A percentile compares a stretch with the other conserved stretches of the same genome.
These are phyloP conservation scores for Amanita phalloides DNA, from an alignment of 768 basidiomycete genomes.

Conservation along the genomic window DNA sequence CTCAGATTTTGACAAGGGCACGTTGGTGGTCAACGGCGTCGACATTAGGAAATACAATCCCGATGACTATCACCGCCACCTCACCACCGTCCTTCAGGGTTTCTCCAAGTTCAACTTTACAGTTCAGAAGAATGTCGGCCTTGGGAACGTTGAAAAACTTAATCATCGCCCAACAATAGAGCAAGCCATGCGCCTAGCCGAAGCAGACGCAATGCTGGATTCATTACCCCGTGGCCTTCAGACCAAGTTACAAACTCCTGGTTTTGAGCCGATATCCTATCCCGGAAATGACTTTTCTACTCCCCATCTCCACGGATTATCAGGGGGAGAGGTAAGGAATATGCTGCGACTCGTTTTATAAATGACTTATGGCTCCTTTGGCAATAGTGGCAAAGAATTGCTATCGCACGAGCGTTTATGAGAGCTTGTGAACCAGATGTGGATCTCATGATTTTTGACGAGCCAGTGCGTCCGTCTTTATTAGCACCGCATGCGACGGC, in stretches of 20 bases:
- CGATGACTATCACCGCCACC: conserved; percentile 59
- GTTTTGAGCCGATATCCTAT: conserved; percentile 43
- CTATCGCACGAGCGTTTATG: conserved; percentile 83
- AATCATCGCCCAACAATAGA: conserved; percentile 44
- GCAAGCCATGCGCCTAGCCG: conserved; percentile 60
- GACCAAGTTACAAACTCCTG: conserved; percentile 58
- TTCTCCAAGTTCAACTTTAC: conserved; percentile 75
- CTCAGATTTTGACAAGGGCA: conserved; percentile 62
- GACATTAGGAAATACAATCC: conserved; percentile 60
- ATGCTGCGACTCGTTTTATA: not conserved
- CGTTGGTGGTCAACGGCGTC: conserved; percentile 56
- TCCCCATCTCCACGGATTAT: conserved; percentile 52
- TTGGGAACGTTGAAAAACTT: conserved; percentile 63
- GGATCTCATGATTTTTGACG: conserved; percentile 77
- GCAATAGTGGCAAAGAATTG: conserved; percentile 75
- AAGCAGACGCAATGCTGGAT: conserved; percentile 55
- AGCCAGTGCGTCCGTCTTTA: conserved; percentile 46
- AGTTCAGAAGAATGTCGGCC: conserved; percentile 76
- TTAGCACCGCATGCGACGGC: conserved; percentile 3
- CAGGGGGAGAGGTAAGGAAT: conserved; percentile 68
- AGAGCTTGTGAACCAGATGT: conserved; percentile 63
- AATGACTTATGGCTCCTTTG: not conserved
- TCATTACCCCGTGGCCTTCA: conserved; percentile 62
- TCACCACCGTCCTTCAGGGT: conserved; percentile 78
- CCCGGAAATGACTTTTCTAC: conserved; percentile 21